Conservation (phyloP, 169 alveolate genomes). For the Plasmodium reichenowi region DNA sequence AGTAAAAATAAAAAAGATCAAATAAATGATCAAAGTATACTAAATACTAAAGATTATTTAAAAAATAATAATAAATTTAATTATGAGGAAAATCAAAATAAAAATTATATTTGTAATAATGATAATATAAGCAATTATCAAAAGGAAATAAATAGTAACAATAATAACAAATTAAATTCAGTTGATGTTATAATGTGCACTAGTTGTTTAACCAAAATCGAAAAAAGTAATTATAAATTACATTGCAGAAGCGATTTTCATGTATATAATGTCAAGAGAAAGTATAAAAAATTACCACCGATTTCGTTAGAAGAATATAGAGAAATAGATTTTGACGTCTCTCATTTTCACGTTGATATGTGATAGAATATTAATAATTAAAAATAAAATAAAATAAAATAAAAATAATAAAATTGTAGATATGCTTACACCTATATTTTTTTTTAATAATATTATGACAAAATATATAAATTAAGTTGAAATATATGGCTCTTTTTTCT, state of each 20-base stretch:
- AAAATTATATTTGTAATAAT: not conserved
- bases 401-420: no score
- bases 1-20: not conserved
- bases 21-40: not conserved
- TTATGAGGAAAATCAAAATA: no score
- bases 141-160: not conserved
- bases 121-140: not conserved
- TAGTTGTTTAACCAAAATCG: slow-evolving; percentile 82
- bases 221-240: slow-evolving; percentile 71
- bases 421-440: no score
- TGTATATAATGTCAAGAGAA: slow-evolving; percentile 86
- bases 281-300: slow-evolving; percentile 85
- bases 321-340: slow-evolving; percentile 76
- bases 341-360: slow-evolving; percentile 77
- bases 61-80: not conserved
- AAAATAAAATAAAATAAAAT: not conserved
- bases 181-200: slow-evolving; percentile 79
- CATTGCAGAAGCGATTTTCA: slow-evolving; percentile 90
- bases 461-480: no score
- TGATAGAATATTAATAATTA: slow-evolving; percentile 5
- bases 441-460: no score
- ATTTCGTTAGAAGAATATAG: slow-evolving; percentile 84
- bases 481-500: no score
- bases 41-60: not conserved
- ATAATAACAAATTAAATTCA: slow-evolving; percentile 20